Evolutionary conservation across 345 rosid genomes (phyloP).

Genomic region (Ailanthus altissimus): DNA sequence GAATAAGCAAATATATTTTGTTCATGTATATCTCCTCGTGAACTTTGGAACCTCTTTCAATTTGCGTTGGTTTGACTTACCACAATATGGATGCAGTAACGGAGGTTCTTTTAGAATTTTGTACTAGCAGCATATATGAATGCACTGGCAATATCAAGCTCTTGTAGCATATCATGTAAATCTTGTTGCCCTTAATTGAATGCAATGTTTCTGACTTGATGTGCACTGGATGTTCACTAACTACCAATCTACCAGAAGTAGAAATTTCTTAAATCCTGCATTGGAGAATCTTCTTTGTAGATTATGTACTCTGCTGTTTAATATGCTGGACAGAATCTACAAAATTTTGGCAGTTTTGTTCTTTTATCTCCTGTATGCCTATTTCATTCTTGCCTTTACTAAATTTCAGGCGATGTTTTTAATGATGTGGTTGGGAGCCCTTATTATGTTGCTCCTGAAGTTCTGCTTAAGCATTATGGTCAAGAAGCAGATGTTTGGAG

Average conservation of each 20-base stretch:
- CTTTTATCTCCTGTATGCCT: neutral
- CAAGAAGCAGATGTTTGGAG: constrained; percentile 95
- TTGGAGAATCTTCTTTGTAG: neutral
- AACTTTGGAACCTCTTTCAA: neutral
- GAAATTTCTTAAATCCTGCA: neutral
- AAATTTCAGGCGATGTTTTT: constrained; percentile 62
- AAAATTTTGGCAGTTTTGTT: neutral
- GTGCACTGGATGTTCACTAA: neutral
- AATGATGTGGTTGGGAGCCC: constrained; percentile 93
- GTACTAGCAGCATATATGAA: neutral
- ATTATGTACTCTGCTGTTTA: neutral
- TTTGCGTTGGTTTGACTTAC: neutral
- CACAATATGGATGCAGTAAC: neutral
- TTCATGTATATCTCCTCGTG: neutral
- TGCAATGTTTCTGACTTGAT: neutral
- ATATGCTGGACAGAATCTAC: neutral
- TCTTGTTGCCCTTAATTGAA: neutral
- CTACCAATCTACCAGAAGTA: neutral
- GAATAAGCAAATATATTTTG: neutral
- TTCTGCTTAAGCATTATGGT: constrained; percentile 66
- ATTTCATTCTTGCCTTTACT: neutral
- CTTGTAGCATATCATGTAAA: neutral
- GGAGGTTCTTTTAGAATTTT: neutral
- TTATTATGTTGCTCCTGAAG: constrained; percentile 88
- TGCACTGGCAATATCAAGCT: neutral